phyloP scores from a whole-genome alignment of 805 yeast species.

The Torulaspora microellipsoides region DNA sequence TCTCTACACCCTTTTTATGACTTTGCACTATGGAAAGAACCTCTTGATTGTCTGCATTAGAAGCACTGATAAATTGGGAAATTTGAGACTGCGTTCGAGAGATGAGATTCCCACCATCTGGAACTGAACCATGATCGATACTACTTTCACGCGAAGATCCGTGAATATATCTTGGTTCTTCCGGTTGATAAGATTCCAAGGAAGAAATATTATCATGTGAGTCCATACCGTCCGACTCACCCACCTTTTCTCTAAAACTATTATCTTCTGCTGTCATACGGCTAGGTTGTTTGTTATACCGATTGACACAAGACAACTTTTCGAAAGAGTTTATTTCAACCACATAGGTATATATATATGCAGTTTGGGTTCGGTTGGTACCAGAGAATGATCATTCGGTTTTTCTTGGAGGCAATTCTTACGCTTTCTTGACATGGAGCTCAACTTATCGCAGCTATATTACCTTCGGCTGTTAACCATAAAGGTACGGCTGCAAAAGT shows the following conservation, averaged over 20 bases:
- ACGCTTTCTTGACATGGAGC: no score
- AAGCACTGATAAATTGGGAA: background rate
- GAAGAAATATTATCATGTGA: background rate
- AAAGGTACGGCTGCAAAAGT: no score
- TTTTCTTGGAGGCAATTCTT: no score
- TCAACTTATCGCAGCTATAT: no score
- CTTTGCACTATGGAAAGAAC: slow-evolving; percentile 1
- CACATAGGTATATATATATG: background rate
- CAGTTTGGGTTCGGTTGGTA: background rate
- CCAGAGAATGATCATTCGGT: background rate
- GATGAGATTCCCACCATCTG: background rate
- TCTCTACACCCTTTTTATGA: slow-evolving; percentile 8
- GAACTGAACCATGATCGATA: background rate
- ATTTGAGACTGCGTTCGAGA: slow-evolving; percentile 3
- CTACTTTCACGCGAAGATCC: background rate
- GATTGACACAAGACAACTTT: background rate
- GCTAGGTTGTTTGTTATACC: no score
- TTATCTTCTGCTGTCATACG: no score
- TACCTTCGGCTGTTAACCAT: no score
- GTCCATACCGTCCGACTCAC: background rate
- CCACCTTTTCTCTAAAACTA: no score
- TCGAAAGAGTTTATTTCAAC: background rate
- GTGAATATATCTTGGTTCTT: background rate
- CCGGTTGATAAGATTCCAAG: slow-evolving; percentile 1
- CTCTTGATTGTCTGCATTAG: slow-evolving; percentile 2